phyloP scores from a whole-genome alignment of 2,329 filamentous ascomycete genomes.

The Rugonectria rugulosa region DNA sequence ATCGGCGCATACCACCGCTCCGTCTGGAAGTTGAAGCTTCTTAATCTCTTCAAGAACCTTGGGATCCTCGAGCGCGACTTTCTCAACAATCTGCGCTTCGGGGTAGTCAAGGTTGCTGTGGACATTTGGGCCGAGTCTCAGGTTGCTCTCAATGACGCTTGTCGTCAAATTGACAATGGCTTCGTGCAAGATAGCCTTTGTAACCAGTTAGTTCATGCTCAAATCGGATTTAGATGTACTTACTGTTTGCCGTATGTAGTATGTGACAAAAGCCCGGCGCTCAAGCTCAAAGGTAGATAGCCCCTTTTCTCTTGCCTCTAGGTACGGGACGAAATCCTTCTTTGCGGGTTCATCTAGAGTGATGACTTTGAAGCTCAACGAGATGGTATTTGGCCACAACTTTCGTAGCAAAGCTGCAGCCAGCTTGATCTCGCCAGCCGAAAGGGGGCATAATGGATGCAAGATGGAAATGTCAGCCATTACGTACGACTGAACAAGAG shows the following conservation, averaged over 20 bases:
- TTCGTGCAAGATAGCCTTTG: conserved; percentile 29
- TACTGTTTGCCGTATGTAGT: conserved; percentile 29
- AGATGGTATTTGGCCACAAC: conserved; percentile 24
- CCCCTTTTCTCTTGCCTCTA: conserved; percentile 20
- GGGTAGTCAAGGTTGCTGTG: conserved; percentile 29
- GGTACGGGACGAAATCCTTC: conserved; percentile 22
- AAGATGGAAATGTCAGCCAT: neutral
- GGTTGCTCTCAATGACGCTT: conserved; percentile 23
- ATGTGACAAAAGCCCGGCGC: conserved; percentile 27
- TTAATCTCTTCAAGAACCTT: conserved; percentile 23
- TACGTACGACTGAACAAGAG: too few relatives aligned
- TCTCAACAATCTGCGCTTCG: conserved; percentile 28
- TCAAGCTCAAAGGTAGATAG: conserved; percentile 11
- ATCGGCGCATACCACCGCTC: conserved; percentile 28
- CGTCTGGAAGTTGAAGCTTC: conserved; percentile 27
- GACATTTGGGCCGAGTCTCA: conserved; percentile 27
- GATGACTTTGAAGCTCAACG: conserved; percentile 30
- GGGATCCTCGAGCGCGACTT: conserved; percentile 25
- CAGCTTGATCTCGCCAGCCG: conserved; percentile 25
- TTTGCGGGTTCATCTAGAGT: conserved; percentile 30
- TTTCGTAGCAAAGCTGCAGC: conserved; percentile 22
- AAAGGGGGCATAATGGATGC: conserved; percentile 29
- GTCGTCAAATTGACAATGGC: conserved; percentile 28
- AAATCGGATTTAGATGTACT: neutral
- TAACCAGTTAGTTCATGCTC: neutral